phyloP scores from a whole-genome alignment of 2,329 filamentous ascomycete genomes.

The Pestalotiopsis sp. region DNA sequence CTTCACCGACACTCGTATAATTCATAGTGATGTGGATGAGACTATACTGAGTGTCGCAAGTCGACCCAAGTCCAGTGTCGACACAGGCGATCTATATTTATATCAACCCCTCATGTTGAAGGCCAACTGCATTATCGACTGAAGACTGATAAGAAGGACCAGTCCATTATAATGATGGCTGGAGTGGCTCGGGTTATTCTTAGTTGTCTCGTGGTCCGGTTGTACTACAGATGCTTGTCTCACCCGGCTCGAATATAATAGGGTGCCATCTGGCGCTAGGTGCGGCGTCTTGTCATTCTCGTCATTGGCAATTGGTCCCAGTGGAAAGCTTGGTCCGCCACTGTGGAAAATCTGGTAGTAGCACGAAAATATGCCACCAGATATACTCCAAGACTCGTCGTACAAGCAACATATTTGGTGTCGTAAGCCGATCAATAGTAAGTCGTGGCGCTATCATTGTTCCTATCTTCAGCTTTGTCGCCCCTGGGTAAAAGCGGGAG shows the following conservation, averaged over 20 bases:
- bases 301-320: neutral
- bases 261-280: neutral
- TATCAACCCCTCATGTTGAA: neutral
- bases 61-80: neutral
- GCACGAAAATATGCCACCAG: neutral
- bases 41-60: neutral
- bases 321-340: neutral
- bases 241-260: neutral
- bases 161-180: neutral
- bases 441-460: neutral
- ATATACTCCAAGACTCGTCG: neutral
- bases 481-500: neutral
- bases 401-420: neutral
- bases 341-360: neutral
- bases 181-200: neutral
- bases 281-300: neutral
- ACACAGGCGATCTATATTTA: neutral
- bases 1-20: slow-evolving; percentile 7
- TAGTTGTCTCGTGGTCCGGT: neutral
- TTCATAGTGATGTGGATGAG: neutral
- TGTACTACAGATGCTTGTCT: neutral
- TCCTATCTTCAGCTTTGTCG: neutral
- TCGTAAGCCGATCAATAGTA: neutral
- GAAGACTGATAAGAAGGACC: neutral
- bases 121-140: neutral